Conservation (phyloP, 2,329 filamentous ascomycete species). For the Endothia cerciana region DNA sequence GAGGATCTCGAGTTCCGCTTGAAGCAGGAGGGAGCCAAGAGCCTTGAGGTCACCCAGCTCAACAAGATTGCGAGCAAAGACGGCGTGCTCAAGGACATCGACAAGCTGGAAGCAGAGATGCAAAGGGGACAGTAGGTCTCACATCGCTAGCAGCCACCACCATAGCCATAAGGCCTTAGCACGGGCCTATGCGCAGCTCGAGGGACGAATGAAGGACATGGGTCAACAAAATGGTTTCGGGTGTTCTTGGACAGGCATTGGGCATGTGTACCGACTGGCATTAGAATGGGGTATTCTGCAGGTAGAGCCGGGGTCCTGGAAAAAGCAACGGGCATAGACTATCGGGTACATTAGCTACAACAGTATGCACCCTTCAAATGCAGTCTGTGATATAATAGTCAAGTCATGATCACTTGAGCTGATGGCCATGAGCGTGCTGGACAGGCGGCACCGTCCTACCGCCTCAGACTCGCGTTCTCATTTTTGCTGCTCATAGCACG, state of each 20-base stretch:
- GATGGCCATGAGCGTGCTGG: too few relatives aligned
- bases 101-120: slow-evolving; percentile 12
- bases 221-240: neutral
- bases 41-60: slow-evolving; percentile 96
- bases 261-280: slow-evolving; percentile 5
- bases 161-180: neutral
- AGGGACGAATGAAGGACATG: neutral
- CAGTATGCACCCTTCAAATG: neutral
- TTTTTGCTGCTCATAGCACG: too few relatives aligned
- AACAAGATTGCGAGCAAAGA: slow-evolving; percentile 96
- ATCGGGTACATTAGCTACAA: slow-evolving; percentile 11
- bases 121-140: slow-evolving; percentile 4
- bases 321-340: neutral
- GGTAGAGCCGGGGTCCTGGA: slow-evolving; percentile 1
- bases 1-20: slow-evolving; percentile 98
- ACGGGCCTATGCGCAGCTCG: too few relatives aligned
- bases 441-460: too few relatives aligned
- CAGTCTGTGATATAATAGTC: neutral
- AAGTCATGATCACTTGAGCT: neutral
- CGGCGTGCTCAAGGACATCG: slow-evolving; percentile 74
- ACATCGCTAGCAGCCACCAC: neutral
- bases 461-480: too few relatives aligned
- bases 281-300: slow-evolving; percentile 8
- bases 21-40: slow-evolving; percentile 70
- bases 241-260: slow-evolving; percentile 13